Conservation (phyloP, 768 basidiomycete genomes). For the Lactifluus subvellereus region DNA sequence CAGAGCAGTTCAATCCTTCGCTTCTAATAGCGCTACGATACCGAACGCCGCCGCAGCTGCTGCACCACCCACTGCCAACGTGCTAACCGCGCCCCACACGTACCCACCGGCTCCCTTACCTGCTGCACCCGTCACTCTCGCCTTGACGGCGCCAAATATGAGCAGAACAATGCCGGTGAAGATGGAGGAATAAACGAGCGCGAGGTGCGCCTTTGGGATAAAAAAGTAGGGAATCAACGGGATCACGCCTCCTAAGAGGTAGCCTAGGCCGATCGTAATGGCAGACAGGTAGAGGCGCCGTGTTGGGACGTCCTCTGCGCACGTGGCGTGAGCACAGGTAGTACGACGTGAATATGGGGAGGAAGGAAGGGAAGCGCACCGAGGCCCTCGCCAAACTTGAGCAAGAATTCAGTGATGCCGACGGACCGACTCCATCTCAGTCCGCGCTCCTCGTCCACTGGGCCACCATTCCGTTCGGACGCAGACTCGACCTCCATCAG, state of each 20-base stretch:
- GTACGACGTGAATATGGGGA: not conserved
- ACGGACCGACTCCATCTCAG: slow-evolving; percentile 70
- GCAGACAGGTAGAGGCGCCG: slow-evolving; percentile 84
- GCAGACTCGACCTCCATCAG: slow-evolving; percentile 60
- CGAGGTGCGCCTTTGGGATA: slow-evolving; percentile 59
- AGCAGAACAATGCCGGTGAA: slow-evolving; percentile 83
- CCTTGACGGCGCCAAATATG: slow-evolving; percentile 87
- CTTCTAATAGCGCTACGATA: slow-evolving; percentile 48
- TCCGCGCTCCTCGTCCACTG: slow-evolving; percentile 47
- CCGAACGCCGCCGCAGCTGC: slow-evolving; percentile 76
- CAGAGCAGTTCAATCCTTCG: not conserved
- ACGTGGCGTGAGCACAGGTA: not conserved
- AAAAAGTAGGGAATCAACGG: slow-evolving; percentile 94
- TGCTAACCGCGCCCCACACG: slow-evolving; percentile 82
- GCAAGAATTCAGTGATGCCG: slow-evolving; percentile 87
- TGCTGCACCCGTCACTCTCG: slow-evolving; percentile 75
- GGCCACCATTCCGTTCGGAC: slow-evolving; percentile 10
- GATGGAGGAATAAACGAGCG: slow-evolving; percentile 67
- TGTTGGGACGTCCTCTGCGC: slow-evolving; percentile 79
- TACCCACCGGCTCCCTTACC: slow-evolving; percentile 62
- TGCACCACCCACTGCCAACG: slow-evolving; percentile 81
- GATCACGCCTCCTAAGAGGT: slow-evolving; percentile 88
- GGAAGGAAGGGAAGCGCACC: slow-evolving; percentile 42
- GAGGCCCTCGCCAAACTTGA: slow-evolving; percentile 93
- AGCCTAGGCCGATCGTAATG: slow-evolving; percentile 91